phyloP scores from a whole-genome alignment of 2,329 filamentous ascomycete species.

The Lachnellula occidentalis region DNA sequence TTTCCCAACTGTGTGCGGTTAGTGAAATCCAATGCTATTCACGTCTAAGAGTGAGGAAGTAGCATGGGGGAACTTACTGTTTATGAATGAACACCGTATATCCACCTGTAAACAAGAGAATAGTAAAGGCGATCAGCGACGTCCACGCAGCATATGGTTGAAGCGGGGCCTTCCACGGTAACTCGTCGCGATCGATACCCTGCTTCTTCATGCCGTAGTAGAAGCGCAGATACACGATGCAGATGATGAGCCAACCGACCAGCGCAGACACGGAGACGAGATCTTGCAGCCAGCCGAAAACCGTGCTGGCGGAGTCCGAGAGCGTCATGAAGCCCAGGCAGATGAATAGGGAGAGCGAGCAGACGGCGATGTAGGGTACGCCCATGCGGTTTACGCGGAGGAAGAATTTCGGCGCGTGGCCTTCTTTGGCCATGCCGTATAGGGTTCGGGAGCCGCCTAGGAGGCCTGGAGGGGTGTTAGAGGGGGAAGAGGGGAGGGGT shows the following conservation, averaged over 20 bases:
- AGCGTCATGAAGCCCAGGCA: slow-evolving; percentile 67
- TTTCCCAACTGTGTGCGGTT: slow-evolving; percentile 42
- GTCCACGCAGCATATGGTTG: slow-evolving; percentile 55
- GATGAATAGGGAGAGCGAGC: slow-evolving; percentile 52
- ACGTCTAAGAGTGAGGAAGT: neutral
- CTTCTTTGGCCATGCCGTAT: slow-evolving; percentile 52
- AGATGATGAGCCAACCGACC: slow-evolving; percentile 57
- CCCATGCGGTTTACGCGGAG: slow-evolving; percentile 53
- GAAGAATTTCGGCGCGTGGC: slow-evolving; percentile 50
- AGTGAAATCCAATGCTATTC: neutral
- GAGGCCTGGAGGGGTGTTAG: slow-evolving; percentile 41
- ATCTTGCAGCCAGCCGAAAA: slow-evolving; percentile 63
- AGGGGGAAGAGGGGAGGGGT: slow-evolving; percentile 38
- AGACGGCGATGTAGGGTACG: slow-evolving; percentile 49
- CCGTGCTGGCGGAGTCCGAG: slow-evolving; percentile 47
- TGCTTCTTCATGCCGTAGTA: slow-evolving; percentile 51
- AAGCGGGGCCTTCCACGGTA: slow-evolving; percentile 51
- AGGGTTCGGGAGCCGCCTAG: slow-evolving; percentile 55
- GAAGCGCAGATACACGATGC: slow-evolving; percentile 54
- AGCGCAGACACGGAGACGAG: slow-evolving; percentile 59
- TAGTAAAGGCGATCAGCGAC: slow-evolving; percentile 44
- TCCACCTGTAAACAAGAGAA: slow-evolving; percentile 56
- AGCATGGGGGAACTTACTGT: slow-evolving; percentile 28
- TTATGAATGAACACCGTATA: slow-evolving; percentile 58
- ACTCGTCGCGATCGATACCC: slow-evolving; percentile 41